These are phyloP conservation scores for Acer yangbiense DNA, from an alignment of 345 rosid genomes.

Conservation along the genomic window DNA sequence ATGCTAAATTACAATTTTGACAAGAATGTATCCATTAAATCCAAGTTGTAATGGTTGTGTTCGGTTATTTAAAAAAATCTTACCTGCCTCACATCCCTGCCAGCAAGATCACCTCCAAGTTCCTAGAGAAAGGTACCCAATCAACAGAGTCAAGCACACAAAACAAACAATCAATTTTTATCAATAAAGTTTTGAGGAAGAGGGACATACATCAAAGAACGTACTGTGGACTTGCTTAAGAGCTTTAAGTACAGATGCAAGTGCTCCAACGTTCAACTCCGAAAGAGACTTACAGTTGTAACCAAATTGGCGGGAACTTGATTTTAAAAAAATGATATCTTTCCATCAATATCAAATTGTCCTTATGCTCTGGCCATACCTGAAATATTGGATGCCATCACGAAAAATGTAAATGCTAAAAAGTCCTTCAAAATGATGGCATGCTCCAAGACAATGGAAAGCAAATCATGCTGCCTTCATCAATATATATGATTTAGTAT, in stretches of 20 bases:
- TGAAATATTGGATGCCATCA: constrained; percentile 23
- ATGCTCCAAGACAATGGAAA: neutral
- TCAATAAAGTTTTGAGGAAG: neutral
- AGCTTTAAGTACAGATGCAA: constrained; percentile 66
- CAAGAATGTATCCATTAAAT: no score
- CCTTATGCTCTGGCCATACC: constrained; percentile 87
- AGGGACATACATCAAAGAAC: constrained; percentile 58
- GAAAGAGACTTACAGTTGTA: constrained; percentile 68
- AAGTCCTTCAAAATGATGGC: neutral
- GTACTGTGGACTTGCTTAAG: constrained; percentile 54
- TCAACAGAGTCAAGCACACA: constrained; percentile 15
- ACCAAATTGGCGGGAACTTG: constrained; percentile 89
- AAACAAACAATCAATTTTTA: neutral
- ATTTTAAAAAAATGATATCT: constrained; percentile 87
- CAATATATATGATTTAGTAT: neutral
- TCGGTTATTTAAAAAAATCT: neutral
- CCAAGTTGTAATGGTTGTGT: no score
- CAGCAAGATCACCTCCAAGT: constrained; percentile 38
- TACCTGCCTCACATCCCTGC: constrained; percentile 77
- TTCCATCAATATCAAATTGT: constrained; percentile 85
- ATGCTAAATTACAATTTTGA: neutral
- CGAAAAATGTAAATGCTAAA: neutral
- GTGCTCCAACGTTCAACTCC: constrained; percentile 77
- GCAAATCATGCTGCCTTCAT: neutral
- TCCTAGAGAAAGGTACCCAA: constrained; percentile 37